A percentile compares a stretch with the other conserved stretches of the same genome.
These are phyloP conservation scores for Citrus unshiu DNA, from an alignment of 345 rosid species.

Conservation along the genomic window DNA sequence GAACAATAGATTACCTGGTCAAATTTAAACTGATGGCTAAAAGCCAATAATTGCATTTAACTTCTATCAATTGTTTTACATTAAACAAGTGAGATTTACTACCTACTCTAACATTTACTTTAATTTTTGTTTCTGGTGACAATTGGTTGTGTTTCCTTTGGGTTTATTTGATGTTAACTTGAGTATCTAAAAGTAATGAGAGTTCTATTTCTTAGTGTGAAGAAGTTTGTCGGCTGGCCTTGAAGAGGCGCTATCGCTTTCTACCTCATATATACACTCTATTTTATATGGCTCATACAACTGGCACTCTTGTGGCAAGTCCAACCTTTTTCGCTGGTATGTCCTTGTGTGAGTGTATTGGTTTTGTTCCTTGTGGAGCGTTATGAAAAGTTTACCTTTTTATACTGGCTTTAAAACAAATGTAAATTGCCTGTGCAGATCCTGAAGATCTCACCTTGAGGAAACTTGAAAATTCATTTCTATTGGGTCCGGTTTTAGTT, in stretches of 20 bases:
- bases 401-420: not conserved
- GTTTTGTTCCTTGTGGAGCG: slow-evolving; percentile 8
- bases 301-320: slow-evolving; percentile 71
- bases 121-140: not conserved
- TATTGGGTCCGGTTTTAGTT: slow-evolving; percentile 76
- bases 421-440: slow-evolving; percentile 42
- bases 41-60: not conserved
- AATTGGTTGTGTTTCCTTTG: not conserved
- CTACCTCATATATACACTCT: slow-evolving; percentile 83
- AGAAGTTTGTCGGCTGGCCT: slow-evolving; percentile 84
- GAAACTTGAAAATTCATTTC: slow-evolving; percentile 70
- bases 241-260: slow-evolving; percentile 85
- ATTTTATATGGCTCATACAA: slow-evolving; percentile 76
- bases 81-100: not conserved
- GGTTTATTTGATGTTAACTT: not conserved
- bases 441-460: slow-evolving; percentile 66
- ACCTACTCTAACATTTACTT: not conserved
- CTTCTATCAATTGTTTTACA: not conserved
- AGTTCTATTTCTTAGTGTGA: slow-evolving; percentile 55
- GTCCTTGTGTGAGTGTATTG: slow-evolving; percentile 14
- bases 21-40: not conserved
- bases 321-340: slow-evolving; percentile 85
- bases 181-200: slow-evolving; percentile 1
- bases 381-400: not conserved
- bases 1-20: not conserved